Percentiles rank a stretch among this genome's conserved stretches.
These are phyloP conservation scores for Colletotrichum magnum DNA, from an alignment of 2,329 filamentous ascomycete genomes.

Conservation along the genomic window DNA sequence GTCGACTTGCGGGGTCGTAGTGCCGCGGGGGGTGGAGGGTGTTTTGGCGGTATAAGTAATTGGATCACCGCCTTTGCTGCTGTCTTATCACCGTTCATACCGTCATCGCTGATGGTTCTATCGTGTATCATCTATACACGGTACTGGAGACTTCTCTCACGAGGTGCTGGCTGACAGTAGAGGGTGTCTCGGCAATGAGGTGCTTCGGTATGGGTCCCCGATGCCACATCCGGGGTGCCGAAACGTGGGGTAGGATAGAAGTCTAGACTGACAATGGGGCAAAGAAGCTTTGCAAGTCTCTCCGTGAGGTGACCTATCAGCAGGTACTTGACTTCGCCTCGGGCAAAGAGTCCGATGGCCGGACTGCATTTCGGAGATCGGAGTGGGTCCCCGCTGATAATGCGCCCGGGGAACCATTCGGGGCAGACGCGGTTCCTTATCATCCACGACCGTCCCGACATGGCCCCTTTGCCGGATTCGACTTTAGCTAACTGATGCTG, in stretches of 20 bases:
- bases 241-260: neutral
- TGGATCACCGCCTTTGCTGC: no score
- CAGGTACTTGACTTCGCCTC: constrained; percentile 11
- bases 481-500: no score
- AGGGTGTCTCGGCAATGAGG: neutral
- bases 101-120: no score
- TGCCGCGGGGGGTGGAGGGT: no score
- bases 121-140: no score
- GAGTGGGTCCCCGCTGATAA: constrained; percentile 32
- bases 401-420: neutral
- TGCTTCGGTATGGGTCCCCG: constrained; percentile 13
- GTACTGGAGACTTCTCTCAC: no score
- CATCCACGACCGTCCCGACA: neutral
- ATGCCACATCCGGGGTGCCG: constrained; percentile 12
- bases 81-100: no score
- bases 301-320: no score
- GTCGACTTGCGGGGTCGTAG: no score
- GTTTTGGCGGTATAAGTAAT: no score
- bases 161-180: no score
- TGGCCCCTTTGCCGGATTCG: neutral
- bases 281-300: neutral
- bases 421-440: neutral
- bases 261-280: neutral
- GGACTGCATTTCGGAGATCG: constrained; percentile 33
- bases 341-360: constrained; percentile 30